Evolutionary conservation across 2,329 filamentous ascomycete species (phyloP).

Genomic region (Penicillium fuscoglaucum): DNA sequence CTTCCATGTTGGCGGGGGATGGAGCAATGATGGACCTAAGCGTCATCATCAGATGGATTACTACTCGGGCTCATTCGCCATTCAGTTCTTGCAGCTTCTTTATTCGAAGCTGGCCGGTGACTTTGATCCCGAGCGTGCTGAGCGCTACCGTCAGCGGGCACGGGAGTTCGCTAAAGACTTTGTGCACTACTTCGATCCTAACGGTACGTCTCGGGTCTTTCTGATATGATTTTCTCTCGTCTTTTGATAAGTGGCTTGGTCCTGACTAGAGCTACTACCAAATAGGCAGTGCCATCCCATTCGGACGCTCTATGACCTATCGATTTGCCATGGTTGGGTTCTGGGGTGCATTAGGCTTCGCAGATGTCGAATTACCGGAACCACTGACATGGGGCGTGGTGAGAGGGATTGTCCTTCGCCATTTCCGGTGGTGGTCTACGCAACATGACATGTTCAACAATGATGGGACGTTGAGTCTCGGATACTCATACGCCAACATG

Average conservation of each 20-base stretch:
- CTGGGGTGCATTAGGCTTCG: slow-evolving; percentile 76
- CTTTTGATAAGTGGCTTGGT: neutral
- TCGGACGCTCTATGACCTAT: slow-evolving; percentile 75
- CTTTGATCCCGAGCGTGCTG: slow-evolving; percentile 63
- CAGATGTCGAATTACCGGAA: slow-evolving; percentile 68
- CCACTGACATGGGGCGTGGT: slow-evolving; percentile 77
- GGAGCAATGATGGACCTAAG: slow-evolving; percentile 79
- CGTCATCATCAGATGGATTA: slow-evolving; percentile 84
- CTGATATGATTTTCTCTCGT: neutral
- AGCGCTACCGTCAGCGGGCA: slow-evolving; percentile 69
- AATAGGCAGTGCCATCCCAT: slow-evolving; percentile 66
- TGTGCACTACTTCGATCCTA: slow-evolving; percentile 72
- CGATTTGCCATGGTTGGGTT: slow-evolving; percentile 85
- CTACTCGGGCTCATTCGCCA: slow-evolving; percentile 79
- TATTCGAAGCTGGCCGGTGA: slow-evolving; percentile 71
- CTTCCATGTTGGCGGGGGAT: slow-evolving; percentile 78
- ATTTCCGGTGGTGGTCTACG: slow-evolving; percentile 77
- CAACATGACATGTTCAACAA: slow-evolving; percentile 73
- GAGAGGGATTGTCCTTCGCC: slow-evolving; percentile 71
- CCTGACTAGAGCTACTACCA: neutral
- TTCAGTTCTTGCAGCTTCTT: slow-evolving; percentile 75
- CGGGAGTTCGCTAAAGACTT: slow-evolving; percentile 68
- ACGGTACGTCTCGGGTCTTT: slow-evolving; percentile 46
- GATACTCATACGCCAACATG: slow-evolving; percentile 78
- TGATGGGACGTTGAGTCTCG: slow-evolving; percentile 72